Base-by-base conservation (phyloP, 768 basidiomycete species). In the Dictyophora rubrovolvata region DNA sequence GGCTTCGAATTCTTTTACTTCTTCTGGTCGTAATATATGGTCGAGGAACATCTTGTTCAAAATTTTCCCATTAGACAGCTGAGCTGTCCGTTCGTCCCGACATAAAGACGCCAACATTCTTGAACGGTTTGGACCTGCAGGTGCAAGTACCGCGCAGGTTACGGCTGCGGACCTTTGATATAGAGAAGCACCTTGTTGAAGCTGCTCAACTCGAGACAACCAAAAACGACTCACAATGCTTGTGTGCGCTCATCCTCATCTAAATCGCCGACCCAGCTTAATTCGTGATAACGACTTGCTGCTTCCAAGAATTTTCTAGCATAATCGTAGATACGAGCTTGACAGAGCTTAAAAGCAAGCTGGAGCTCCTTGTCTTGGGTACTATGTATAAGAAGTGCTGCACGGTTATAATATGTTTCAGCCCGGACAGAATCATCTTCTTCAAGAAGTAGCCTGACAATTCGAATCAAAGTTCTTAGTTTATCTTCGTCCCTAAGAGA, bases 1-100 rank as follows among this genome's bases (percentile, higher is more conserved):
- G 48, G 77, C 78, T 69, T 94, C 91, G 68, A 99, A 99, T 52
- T 86, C 85, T 68, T 89, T 85, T 57, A 98, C 81, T 73, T 99
- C 95, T 49, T 81, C 77, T 1, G 93, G 79, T 48, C 93, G 87
- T 53, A 99, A 81, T 68, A 99, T 97, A 64, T 93, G 93, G 68
- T 98, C 96, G 62, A 98, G 85, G 73, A 96, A 93, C 95, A 98
- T 98, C 70, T 97, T 97, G 37, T 88, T 85, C 22, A 99, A 83
- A 69, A 99, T 93, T 67, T 89, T 88, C 75, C 85, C 87, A 12
- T 87, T 85, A 7, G 86, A 80, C 2, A 95, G 82, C 21, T 89
- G 83, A 23, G 77, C 67, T 0, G 91, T 85, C 42, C 96, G 85
- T 68, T 98, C 96, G 69, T 99, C 96, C 52, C 96, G 82, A 69